Evolutionary conservation across 192 early-diverging fungal genomes (phyloP).

Genomic region (Entophlyctis luteolus): DNA sequence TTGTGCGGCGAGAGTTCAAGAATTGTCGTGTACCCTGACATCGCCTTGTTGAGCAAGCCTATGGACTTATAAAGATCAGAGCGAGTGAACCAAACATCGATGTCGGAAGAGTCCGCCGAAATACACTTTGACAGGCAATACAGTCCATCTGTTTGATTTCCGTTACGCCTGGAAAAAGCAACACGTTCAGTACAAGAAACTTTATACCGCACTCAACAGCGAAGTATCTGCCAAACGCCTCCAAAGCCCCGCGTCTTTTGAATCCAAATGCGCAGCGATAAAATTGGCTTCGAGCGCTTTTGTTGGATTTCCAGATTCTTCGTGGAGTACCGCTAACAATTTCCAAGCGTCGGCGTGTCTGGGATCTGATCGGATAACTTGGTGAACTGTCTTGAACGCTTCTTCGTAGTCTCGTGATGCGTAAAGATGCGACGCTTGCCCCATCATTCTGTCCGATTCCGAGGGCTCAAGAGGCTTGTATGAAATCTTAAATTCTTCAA

Average conservation of each 20-base stretch:
- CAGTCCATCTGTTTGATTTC: constrained; percentile 68
- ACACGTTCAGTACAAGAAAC: too few species aligned
- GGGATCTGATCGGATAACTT: constrained; percentile 69
- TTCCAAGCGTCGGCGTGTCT: constrained; percentile 79
- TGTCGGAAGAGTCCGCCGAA: constrained; percentile 39
- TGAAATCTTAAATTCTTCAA: too few species aligned
- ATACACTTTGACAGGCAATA: constrained; percentile 77
- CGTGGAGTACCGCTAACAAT: constrained; percentile 83
- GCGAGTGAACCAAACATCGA: neutral
- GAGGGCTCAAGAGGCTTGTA: too few species aligned
- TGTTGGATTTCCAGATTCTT: constrained; percentile 71
- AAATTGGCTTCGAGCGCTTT: constrained; percentile 74
- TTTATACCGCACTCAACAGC: too few species aligned
- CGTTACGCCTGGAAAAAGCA: constrained; percentile 50
- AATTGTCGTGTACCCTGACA: constrained; percentile 54
- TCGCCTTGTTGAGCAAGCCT: constrained; percentile 36
- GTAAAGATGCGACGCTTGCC: constrained; percentile 76
- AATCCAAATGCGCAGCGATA: constrained; percentile 85
- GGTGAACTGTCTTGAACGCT: constrained; percentile 74
- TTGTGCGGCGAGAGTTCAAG: constrained; percentile 61
- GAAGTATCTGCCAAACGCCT: constrained; percentile 73
- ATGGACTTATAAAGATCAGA: constrained; percentile 26
- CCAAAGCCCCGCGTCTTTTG: constrained; percentile 73
- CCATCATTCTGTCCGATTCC: constrained; percentile 61
- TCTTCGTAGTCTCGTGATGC: constrained; percentile 59